Evolutionary conservation across 2,329 filamentous ascomycete genomes (phyloP).

Genomic region (Cucurbitaria berberidis): DNA sequence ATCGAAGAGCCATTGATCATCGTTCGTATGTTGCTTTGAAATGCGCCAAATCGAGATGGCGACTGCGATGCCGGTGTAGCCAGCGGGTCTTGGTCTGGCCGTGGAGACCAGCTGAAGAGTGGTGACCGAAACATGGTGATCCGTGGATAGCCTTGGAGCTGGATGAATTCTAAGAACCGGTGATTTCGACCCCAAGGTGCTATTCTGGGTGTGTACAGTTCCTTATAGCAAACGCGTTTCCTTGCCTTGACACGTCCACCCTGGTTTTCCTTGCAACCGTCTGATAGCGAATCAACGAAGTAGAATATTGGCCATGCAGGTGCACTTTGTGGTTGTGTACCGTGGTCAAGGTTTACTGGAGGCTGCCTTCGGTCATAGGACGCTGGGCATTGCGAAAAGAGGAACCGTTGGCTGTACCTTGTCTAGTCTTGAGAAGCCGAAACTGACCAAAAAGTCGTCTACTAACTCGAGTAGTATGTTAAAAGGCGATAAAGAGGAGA

Average conservation of each 20-base stretch:
- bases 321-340: conserved; percentile 25
- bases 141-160: conserved; percentile 12
- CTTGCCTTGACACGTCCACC: conserved; percentile 23
- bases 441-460: conserved; percentile 15
- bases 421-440: conserved; percentile 11
- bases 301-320: conserved; percentile 33
- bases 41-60: conserved; percentile 26
- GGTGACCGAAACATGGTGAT: conserved; percentile 42
- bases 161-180: conserved; percentile 18
- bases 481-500: conserved; percentile 8
- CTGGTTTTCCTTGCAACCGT: conserved; percentile 22
- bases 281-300: conserved; percentile 34
- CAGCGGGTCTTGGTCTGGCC: conserved; percentile 36
- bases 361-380: conserved; percentile 36
- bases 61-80: conserved; percentile 27
- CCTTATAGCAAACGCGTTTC: conserved; percentile 39
- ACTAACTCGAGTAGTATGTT: conserved; percentile 4
- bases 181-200: conserved; percentile 11
- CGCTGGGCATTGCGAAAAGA: conserved; percentile 34
- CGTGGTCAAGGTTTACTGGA: conserved; percentile 41
- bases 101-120: conserved; percentile 42
- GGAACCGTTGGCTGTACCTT: conserved; percentile 31
- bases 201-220: conserved; percentile 21
- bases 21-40: conserved; percentile 32
- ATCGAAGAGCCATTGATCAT: conserved; percentile 47